These are phyloP conservation scores for Colletotrichum somersetense DNA, from an alignment of 2,329 filamentous ascomycete species.

Conservation along the genomic window DNA sequence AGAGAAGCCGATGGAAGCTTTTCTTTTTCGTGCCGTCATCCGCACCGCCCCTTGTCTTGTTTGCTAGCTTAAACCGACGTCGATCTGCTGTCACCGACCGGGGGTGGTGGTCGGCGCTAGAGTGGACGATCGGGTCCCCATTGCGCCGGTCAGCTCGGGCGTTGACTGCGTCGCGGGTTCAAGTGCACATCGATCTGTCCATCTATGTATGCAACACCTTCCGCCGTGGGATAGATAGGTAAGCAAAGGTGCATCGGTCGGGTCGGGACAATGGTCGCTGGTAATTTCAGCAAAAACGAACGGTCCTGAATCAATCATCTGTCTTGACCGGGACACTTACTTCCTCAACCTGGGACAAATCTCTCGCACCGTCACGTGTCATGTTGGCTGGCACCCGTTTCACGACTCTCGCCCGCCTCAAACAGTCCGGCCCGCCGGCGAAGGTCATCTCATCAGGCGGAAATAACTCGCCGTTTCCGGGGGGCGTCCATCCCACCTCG, in stretches of 20 bases:
- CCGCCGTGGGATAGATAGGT: neutral
- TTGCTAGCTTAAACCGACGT: neutral
- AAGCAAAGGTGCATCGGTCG: too few species aligned
- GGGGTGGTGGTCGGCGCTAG: neutral
- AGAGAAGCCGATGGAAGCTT: neutral
- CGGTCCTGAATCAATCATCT: neutral
- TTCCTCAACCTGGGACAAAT: neutral
- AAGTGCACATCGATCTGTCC: neutral
- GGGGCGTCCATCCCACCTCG: too few species aligned
- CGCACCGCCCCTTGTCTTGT: neutral
- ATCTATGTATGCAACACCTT: accelerated
- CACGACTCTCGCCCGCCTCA: too few species aligned
- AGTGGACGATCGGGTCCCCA: neutral
- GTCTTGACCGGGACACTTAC: neutral
- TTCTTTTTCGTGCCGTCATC: neutral
- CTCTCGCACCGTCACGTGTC: neutral
- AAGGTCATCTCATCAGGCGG: neutral
- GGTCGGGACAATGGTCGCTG: too few species aligned
- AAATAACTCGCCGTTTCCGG: neutral
- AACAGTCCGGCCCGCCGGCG: too few species aligned
- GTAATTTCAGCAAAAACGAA: neutral
- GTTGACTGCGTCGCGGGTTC: neutral
- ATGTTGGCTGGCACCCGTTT: neutral
- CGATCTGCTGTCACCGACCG: neutral
- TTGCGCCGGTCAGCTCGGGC: neutral